Conservation (phyloP, 2,329 filamentous ascomycete species). For the Venturiaceae sp. region DNA sequence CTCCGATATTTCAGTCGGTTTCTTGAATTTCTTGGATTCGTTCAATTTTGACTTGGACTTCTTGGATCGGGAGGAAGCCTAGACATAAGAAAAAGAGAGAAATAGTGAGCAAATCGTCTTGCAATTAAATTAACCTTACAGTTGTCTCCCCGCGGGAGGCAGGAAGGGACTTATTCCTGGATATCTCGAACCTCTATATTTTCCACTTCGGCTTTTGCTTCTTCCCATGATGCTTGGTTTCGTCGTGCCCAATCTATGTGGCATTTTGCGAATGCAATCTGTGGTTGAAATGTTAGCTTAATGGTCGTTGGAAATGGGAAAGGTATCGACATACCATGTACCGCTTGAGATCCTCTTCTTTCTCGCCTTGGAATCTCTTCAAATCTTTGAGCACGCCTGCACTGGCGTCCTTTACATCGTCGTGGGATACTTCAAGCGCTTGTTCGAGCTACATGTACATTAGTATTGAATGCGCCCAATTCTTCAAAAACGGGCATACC, state of each 20-base stretch:
- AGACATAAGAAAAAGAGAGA: neutral
- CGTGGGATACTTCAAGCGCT: slow-evolving; percentile 76
- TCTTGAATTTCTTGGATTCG: neutral
- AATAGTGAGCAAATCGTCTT: neutral
- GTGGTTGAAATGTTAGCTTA: slow-evolving; percentile 10
- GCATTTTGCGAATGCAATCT: slow-evolving; percentile 87
- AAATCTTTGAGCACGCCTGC: slow-evolving; percentile 80
- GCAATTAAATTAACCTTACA: neutral
- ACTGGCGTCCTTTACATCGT: slow-evolving; percentile 90
- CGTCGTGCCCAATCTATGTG: slow-evolving; percentile 93
- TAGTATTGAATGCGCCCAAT: no score
- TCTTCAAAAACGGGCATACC: slow-evolving; percentile 23
- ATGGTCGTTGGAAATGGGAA: no score
- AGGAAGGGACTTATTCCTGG: neutral
- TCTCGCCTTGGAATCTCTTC: slow-evolving; percentile 86
- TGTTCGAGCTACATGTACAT: slow-evolving; percentile 60
- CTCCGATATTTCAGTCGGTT: neutral
- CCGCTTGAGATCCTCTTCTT: slow-evolving; percentile 83
- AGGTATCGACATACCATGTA: slow-evolving; percentile 90
- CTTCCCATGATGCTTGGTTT: slow-evolving; percentile 85
- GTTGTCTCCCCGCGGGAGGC: neutral
- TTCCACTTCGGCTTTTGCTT: slow-evolving; percentile 75
- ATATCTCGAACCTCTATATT: slow-evolving; percentile 56
- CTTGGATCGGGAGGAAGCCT: neutral
- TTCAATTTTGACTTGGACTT: neutral